Evolutionary conservation across 2,329 filamentous ascomycete genomes (phyloP), one percentile per base, ranked within the genome.

Genomic region (Xylaria digitata): DNA sequence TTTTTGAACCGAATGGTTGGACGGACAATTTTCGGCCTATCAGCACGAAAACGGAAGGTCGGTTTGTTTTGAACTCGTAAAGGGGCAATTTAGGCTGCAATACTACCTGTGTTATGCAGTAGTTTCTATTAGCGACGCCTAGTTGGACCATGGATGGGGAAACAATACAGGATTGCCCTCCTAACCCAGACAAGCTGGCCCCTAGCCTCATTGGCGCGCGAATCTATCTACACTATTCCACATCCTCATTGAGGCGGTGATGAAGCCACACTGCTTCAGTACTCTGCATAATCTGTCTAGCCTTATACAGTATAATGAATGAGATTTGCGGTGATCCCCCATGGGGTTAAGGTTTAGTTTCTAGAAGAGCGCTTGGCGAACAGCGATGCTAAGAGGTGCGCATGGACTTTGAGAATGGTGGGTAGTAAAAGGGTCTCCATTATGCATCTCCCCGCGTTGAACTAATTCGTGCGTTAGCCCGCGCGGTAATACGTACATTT

Each of bases 1-100:
- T 23, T 17, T 63, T n/a, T 57, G 23, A 45, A 19, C n/a, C 4
- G 19, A 63, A 42, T 63, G 64, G 54, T 59, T 63, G 64, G 59
- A 66, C 50, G 64, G 64, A 66, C 21, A 59, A 59, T 53, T 63
- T 37, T 43, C 32, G 54, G 64, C 42, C 19, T 49, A 37, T 54
- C 23, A 19, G 0, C 42, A 59, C 60, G 54, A 50, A 58, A 66
- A 43, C 32, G 60, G 64, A 55, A 66, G 60, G 64, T 63, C 64
- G n/a, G 52, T 21, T 37, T 49, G 37, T 54, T 34, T 32, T 58
- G 8, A 19, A 37, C 23, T 52, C 37, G 21, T 21, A 17, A 50
- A 26, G 30, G 59, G 55, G 54, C 17, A 54, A 42, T 59, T 34
- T 34, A 54, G 17, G 23, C 50, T 48, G 48, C n/a, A 53, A 62